Evolutionary conservation across 345 rosid species (phyloP), one percentile per base, ranked within the genome.

Genomic region (Lagerstroemia speciosa): DNA sequence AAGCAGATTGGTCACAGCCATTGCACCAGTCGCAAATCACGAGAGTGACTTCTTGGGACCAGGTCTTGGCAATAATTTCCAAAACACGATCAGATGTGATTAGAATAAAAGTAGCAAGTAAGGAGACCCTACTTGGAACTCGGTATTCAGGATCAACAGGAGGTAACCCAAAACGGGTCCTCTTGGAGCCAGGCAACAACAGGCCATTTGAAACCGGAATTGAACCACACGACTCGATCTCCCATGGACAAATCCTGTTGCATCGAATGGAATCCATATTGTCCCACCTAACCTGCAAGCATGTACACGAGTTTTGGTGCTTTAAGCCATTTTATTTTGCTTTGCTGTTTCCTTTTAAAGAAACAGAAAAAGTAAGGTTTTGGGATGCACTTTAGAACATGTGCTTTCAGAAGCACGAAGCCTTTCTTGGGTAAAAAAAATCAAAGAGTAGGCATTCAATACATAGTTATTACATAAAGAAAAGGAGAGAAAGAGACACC

Each of bases 181-280:
- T 86, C 80, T 94, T 94, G 57, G 78, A 84, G 83, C 89, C 85
- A 45, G 87, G 67, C 43, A 83, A 62, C 57, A 85, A 72, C 77
- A 87, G 81, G 82, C 76, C 78, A 72, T 70, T 82, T 70, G 93
- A 76, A 67, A 73, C 76, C 37, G 92, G 76, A 78, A 82, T 33
- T 17, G 89, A 80, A 71, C 91, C 87, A 48, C 86, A 83, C 34
- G 87, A 83, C 81, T 92, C 97, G 43, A 94, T 82, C 74, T 90
- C 99, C 99, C 98, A 92, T 7, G 98, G 99, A 75, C 96, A 94
- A 69, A 94, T 87, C 57, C 96, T 87, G 75, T 82, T 82, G 65
- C 83, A 86, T 82, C 88, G 80, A 50, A 77, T 81, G 34, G 77
- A 73, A 53, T 83, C 97, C 32, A 68, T 72, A 63, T 87, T 92